These are phyloP conservation scores for Camellia oleifera DNA, from an alignment of 179 eudicot species.

Conservation along the genomic window DNA sequence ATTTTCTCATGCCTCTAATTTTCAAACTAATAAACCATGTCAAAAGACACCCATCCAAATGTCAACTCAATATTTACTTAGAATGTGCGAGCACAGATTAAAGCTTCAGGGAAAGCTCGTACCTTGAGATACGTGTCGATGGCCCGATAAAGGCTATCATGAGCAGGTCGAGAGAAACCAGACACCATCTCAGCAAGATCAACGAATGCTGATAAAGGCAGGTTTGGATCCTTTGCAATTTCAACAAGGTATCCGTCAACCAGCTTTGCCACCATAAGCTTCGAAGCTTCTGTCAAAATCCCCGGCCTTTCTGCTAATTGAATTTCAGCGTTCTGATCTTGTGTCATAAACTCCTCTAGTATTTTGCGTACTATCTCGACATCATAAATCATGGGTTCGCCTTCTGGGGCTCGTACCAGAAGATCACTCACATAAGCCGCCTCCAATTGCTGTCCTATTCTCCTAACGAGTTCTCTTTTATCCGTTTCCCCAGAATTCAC, in stretches of 20 bases:
- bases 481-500: constrained; percentile 47
- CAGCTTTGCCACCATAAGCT: constrained; percentile 88
- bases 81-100: not conserved
- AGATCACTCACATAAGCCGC: constrained; percentile 77
- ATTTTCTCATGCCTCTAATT: not conserved
- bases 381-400: constrained; percentile 51
- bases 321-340: constrained; percentile 45
- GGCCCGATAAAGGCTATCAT: constrained; percentile 89
- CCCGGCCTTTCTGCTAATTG: constrained; percentile 40
- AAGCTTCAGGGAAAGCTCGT: constrained; percentile 8
- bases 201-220: constrained; percentile 58
- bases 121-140: constrained; percentile 95
- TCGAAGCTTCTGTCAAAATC: constrained; percentile 76
- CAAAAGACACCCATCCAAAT: not conserved
- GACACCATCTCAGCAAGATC: constrained; percentile 74
- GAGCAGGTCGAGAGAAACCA: constrained; percentile 64
- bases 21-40: not conserved
- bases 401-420: constrained; percentile 53
- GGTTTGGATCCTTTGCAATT: constrained; percentile 72
- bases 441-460: constrained; percentile 82
- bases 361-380: constrained; percentile 54
- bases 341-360: constrained; percentile 57
- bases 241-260: constrained; percentile 79
- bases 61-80: not conserved
- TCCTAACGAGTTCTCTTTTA: constrained; percentile 51